Evolutionary conservation across 106 monocot species (phyloP), one percentile per base, ranked within the genome.

Genomic region (Dioscorea dumetorum): DNA sequence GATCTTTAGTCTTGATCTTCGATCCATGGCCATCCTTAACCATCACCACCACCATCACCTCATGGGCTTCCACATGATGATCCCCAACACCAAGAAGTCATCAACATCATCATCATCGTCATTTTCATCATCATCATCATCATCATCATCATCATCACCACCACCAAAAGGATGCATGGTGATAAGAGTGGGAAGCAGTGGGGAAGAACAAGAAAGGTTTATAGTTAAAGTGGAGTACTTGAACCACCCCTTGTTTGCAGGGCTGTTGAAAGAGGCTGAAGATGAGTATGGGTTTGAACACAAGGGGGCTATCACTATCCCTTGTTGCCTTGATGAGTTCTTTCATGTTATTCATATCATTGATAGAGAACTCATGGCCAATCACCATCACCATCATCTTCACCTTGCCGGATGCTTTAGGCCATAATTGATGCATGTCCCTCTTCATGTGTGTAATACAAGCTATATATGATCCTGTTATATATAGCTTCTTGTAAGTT

Each of bases 211-310:
- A 16, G 12, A 64, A 33, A 10, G 63, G 63, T 64, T 64, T 19
- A 16, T 64, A 4, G 63, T 64, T 11, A 32, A 32, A 12, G 63
- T 64, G 4, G 63, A 32, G 63, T 64, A 64, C 63, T 24, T 64
- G 15, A 64, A 64, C 63, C 63, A 64, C 33, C 63, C 63, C 9
- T 19, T 64, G 63, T 64, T 64, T 32, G 63, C 13, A 3, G 5
- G 33, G 63, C 34, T 64, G 7, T 19, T 64, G 34, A 33, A 64
- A 19, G 63, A 64, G 34, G 63, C 63, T 13, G 63, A 64, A 16
- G 63, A 64, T 4, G 34, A 33, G 32, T 64, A 64, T 35, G 63
- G 63, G 11, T 64, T 64, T 19, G 15, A 64, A 33, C 24, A 64
- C 12, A 32, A 34, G 34, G 63, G 63, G 0, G 63, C 63, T 2